Percentiles rank a stretch among this genome's conserved stretches.
phyloP scores from a whole-genome alignment of 2,329 filamentous ascomycete species.

The Apiospora phragmitis region DNA sequence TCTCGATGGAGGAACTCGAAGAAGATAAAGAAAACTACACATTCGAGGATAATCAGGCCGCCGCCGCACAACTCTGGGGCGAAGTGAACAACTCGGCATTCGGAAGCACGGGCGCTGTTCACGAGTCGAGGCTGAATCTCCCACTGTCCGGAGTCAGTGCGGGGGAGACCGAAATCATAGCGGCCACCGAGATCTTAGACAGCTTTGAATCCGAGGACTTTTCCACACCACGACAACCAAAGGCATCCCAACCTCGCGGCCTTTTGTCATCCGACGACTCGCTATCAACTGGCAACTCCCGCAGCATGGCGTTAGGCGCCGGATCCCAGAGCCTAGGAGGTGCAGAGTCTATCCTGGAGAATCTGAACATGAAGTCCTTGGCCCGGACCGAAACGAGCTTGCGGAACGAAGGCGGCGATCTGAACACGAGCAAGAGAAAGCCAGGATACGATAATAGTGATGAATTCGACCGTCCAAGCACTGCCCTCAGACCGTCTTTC shows the following conservation, averaged over 20 bases:
- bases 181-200: slow-evolving; percentile 43
- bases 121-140: slow-evolving; percentile 50
- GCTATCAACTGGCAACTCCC: slow-evolving; percentile 23
- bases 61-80: slow-evolving; percentile 50
- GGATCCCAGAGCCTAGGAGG: slow-evolving; percentile 57
- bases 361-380: slow-evolving; percentile 44
- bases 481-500: slow-evolving; percentile 47
- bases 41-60: slow-evolving; percentile 51
- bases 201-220: slow-evolving; percentile 48
- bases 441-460: slow-evolving; percentile 52
- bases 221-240: slow-evolving; percentile 32
- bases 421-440: slow-evolving; percentile 58
- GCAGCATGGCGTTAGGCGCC: slow-evolving; percentile 28
- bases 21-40: slow-evolving; percentile 80
- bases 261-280: slow-evolving; percentile 13
- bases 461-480: slow-evolving; percentile 41
- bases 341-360: slow-evolving; percentile 44
- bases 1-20: slow-evolving; percentile 56
- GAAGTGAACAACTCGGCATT: slow-evolving; percentile 56
- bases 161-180: slow-evolving; percentile 37
- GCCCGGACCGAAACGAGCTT: slow-evolving; percentile 24
- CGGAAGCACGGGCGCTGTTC: slow-evolving; percentile 53
- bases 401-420: slow-evolving; percentile 29
- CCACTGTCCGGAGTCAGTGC: slow-evolving; percentile 36
- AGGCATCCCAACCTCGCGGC: slow-evolving; percentile 23